Evolutionary conservation across 257 asterid species (phyloP), one percentile per base, ranked within the genome.

Genomic region (Nicotiana otophora): DNA sequence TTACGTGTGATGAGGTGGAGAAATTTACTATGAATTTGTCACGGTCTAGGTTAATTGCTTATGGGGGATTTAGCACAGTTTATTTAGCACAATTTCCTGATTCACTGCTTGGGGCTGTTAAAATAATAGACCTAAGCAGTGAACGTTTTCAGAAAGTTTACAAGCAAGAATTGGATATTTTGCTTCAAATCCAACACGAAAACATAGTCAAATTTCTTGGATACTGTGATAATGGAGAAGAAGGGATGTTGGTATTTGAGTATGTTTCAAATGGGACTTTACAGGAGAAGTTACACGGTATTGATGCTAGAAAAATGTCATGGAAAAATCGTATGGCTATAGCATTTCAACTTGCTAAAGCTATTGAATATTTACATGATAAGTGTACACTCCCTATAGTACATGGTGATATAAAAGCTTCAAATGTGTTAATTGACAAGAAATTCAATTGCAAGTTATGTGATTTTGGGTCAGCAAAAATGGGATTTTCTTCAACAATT

Each of bases 61-160:
- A 84, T 23, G 98, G 98, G 33, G 98, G 98, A 1, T 92, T 91
- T 57, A 92, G 97, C 68, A 92, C 90, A 2, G 98, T 94, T 1
- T 94, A 90, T 84, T 89, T 94, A 15, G 97, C 93, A 48, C 85
- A 82, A 11, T 87, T 86, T 23, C 87, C 87, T 0, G 88, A 86
- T 81, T 88, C 92, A 5, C 33, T 85, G 1, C 64, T 72, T 8
- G 94, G 86, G 1, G 98, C 98, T 0, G 89, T 90, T 26, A 94
- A 94, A 87, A 82, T 91, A 12, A 48, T 81, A n/a, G 91, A 87
- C 70, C 55, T 88, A 79, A 70, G 91, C 87, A 84, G 86, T 82
- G 90, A 87, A 9, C 93, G 96, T 1, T 88, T 92, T 14, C 68
- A 81, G 53, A 81, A 81, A 68, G 88, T 89, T 17, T 90, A 81